Evolutionary conservation across 257 asterid species (phyloP), one percentile per base, ranked within the genome.

Genomic region (Verbascum thapsus): DNA sequence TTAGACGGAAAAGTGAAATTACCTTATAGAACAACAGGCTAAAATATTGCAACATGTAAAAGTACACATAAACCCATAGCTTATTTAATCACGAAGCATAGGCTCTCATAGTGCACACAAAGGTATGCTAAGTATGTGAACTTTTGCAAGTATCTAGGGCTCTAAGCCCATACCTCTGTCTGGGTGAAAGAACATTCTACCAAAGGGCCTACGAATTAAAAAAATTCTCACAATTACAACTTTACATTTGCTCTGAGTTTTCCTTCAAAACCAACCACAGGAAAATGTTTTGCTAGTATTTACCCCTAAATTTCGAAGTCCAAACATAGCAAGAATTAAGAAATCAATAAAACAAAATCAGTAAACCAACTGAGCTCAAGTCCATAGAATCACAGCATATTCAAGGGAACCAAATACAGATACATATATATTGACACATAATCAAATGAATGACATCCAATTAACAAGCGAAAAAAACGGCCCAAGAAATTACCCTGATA

Each of bases 401-500:
- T 30, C 16, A 11, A 13, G 37, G 13, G 20, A 54, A 55, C 30
- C 13, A 17, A 16, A 30, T 20, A 1, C 26, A 15, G 34, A 44
- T 55, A 26, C 13, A 5, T 30, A 15, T 23, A 53, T 53, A 30
- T n/a, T 7, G 11, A n/a, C 22, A 26, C 32, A 26, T 5, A 26
- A 26, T 26, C 32, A 26, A 26, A 26, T 26, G 32, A 26, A 26
- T 26, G 5, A 5, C 32, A 26, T 26, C 32, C 5, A 26, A 26
- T 1, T 26, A 26, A 40, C n/a, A 64, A 40, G 11, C 43, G 66
- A 47, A 17, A 42, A 61, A 50, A 55, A n/a, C n/a, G 48, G 17
- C 18, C 39, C 34, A 26, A 3, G 44, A 50, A 5, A 65, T 65
- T 70, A 94, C 97, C 95, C 70, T 80, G 85, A 72, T 90, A 90